Base-by-base conservation (phyloP, 495 filamentous ascomycete species). In the Trichoderma parareesei region DNA sequence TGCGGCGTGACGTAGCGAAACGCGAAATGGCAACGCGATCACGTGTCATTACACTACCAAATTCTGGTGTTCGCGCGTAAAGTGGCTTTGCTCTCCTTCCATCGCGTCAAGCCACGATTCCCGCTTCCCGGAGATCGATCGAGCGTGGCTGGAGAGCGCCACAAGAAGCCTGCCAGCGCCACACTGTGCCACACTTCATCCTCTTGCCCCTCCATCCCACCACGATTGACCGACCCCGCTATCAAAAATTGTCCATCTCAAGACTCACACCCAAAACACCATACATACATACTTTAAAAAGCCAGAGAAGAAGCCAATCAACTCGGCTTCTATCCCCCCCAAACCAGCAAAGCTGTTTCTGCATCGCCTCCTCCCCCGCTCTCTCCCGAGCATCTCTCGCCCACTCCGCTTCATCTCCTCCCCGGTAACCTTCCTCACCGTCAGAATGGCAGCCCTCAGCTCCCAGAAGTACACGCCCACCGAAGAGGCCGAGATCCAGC, bases 401-500 rank as follows among this genome's bases (percentile, higher is more conserved):
- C n/a, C 64, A 76, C 61, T 64, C 66, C 48, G 48, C 48, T 49
- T 49, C 46, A 49, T 63, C 67, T 71, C 65, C 59, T 69, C 16
- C 62, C 66, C 44, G 66, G 65, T 67, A 49, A 61, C 57, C 67
- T 68, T 68, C 64, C 67, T 68, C 65, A 69, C 72, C 18, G 44
- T 69, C 69, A 76, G 70, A 71, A 84, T 84, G 81, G 74, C 81
- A 43, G 84, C 91, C 69, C 90, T 93, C 79, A 79, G 86, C 62
- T 73, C 81, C 65, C 82, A 82, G 69, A 85, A 82, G 67, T 96
- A 93, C 75, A 85, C 84, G 64, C 79, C 84, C 67, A 78, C 84
- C 65, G 93, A 98, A 76, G 85, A 90, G 74, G 85, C 89, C 37
- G 92, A 95, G 75, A 88, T 95, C 73, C 85, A 88, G 71, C 86